A percentile compares a stretch with the other conserved stretches of the same genome.
These are phyloP conservation scores for Eimeria sp. DNA, from an alignment of 169 alveolate species.

Conservation along the genomic window DNA sequence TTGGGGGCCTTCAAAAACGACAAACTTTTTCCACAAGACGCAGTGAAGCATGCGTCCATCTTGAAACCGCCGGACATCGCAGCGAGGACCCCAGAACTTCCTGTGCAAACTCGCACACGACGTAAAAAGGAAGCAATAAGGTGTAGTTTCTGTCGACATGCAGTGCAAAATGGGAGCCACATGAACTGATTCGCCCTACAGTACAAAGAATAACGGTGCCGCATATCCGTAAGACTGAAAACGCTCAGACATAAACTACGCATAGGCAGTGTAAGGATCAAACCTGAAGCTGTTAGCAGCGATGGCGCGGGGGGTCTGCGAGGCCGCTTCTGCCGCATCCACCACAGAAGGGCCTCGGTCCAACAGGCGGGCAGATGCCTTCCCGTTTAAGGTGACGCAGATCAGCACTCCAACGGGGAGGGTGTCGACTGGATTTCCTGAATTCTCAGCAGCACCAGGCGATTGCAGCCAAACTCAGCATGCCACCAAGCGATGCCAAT, in stretches of 20 bases:
- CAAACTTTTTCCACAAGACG: slow-evolving; percentile 70
- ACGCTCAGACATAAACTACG: too few species aligned
- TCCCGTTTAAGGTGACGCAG: slow-evolving; percentile 47
- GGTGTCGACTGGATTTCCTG: slow-evolving; percentile 36
- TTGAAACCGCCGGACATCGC: slow-evolving; percentile 80
- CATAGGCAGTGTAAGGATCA: background rate
- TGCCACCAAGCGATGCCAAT: background rate
- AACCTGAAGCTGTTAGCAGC: slow-evolving; percentile 80
- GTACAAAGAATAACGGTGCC: background rate
- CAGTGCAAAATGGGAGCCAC: background rate
- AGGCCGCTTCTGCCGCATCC: slow-evolving; percentile 41
- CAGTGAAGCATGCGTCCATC: slow-evolving; percentile 75
- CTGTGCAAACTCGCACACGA: background rate
- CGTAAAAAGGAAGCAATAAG: background rate
- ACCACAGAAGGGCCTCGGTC: slow-evolving; percentile 80
- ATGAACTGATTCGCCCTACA: background rate
- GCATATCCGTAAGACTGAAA: background rate
- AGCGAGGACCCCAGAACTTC: slow-evolving; percentile 79
- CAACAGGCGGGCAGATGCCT: slow-evolving; percentile 60
- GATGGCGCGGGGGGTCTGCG: slow-evolving; percentile 48
- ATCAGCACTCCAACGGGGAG: slow-evolving; percentile 55
- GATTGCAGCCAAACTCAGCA: background rate
- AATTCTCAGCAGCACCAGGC: background rate
- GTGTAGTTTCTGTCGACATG: background rate
- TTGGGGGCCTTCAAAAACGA: slow-evolving; percentile 16